These are phyloP conservation scores for Globisporangium apiculatum DNA, from an alignment of 352 stramenopile species.

Conservation along the genomic window DNA sequence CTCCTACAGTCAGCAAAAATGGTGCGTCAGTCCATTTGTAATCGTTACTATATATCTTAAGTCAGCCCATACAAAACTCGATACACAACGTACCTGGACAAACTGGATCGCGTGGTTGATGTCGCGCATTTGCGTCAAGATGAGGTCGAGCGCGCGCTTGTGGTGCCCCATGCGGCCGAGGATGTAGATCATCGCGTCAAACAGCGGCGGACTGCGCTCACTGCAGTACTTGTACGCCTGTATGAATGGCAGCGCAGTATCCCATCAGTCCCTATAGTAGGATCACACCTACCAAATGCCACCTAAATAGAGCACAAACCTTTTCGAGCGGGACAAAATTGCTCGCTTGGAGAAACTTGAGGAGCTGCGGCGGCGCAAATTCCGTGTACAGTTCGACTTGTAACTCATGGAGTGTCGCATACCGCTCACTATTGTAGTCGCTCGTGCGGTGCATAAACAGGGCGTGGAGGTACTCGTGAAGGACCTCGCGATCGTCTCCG, in stretches of 20 bases:
- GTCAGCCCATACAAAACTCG: too few species aligned
- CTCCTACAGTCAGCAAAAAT: slow-evolving; percentile 18
- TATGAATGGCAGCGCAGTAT: not conserved
- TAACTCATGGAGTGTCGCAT: slow-evolving; percentile 60
- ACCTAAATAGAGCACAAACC: slow-evolving; percentile 16
- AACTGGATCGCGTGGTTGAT: slow-evolving; percentile 83
- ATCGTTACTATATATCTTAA: too few species aligned
- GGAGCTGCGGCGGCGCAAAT: slow-evolving; percentile 49
- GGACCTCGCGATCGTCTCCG: slow-evolving; percentile 48
- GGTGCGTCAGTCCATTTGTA: too few species aligned
- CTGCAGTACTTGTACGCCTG: slow-evolving; percentile 78
- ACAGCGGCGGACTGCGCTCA: slow-evolving; percentile 59
- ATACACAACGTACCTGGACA: slow-evolving; percentile 32
- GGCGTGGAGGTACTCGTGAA: slow-evolving; percentile 76
- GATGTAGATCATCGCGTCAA: slow-evolving; percentile 86
- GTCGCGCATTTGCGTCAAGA: slow-evolving; percentile 72
- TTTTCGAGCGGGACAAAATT: slow-evolving; percentile 82
- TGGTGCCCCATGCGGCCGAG: slow-evolving; percentile 81
- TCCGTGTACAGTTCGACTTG: slow-evolving; percentile 73
- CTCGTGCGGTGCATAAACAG: slow-evolving; percentile 57
- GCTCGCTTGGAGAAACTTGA: slow-evolving; percentile 76
- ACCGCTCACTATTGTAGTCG: slow-evolving; percentile 78
- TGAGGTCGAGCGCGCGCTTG: slow-evolving; percentile 78
- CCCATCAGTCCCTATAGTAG: too few species aligned
- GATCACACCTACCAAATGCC: not conserved